Conservation (phyloP, 2,329 filamentous ascomycete genomes). For the Leptographium procerum region DNA sequence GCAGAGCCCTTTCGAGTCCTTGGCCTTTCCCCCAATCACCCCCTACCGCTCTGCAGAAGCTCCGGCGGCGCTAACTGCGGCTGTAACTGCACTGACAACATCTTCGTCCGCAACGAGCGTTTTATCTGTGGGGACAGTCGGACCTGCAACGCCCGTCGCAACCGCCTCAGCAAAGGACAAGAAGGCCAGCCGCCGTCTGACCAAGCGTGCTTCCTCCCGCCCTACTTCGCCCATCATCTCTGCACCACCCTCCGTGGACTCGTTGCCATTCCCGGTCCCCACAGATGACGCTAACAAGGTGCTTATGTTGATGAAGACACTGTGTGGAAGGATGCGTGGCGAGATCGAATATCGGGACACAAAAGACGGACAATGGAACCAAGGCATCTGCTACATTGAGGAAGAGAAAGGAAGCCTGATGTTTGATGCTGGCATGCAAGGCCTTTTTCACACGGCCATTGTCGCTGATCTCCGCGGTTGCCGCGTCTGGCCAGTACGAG, state of each 20-base stretch:
- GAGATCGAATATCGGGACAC: constrained; percentile 61
- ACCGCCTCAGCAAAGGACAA: constrained; percentile 25
- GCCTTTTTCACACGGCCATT: constrained; percentile 52
- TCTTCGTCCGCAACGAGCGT: constrained; percentile 8
- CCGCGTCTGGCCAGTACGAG: constrained; percentile 47
- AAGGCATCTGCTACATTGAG: constrained; percentile 67
- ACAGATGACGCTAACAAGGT: constrained; percentile 62
- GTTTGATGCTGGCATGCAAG: constrained; percentile 59
- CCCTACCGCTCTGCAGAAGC: constrained; percentile 23
- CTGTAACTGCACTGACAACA: constrained; percentile 1
- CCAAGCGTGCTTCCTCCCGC: constrained; percentile 44
- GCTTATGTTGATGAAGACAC: constrained; percentile 62
- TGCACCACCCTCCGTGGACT: constrained; percentile 46
- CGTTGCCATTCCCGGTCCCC: constrained; percentile 45
- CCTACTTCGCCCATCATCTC: constrained; percentile 46
- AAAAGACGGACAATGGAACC: constrained; percentile 50
- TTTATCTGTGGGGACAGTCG: background rate
- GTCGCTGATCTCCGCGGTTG: constrained; percentile 68
- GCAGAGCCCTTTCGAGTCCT: constrained; percentile 30
- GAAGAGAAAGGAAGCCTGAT: constrained; percentile 64
- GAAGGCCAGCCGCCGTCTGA: constrained; percentile 36
- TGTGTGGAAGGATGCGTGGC: constrained; percentile 71
- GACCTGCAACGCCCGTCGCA: background rate
- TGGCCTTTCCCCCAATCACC: constrained; percentile 27
- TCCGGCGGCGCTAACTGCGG: constrained; percentile 18